These are phyloP conservation scores for Talaromyces verruculosus DNA, from an alignment of 2,329 filamentous ascomycete species.

Conservation along the genomic window DNA sequence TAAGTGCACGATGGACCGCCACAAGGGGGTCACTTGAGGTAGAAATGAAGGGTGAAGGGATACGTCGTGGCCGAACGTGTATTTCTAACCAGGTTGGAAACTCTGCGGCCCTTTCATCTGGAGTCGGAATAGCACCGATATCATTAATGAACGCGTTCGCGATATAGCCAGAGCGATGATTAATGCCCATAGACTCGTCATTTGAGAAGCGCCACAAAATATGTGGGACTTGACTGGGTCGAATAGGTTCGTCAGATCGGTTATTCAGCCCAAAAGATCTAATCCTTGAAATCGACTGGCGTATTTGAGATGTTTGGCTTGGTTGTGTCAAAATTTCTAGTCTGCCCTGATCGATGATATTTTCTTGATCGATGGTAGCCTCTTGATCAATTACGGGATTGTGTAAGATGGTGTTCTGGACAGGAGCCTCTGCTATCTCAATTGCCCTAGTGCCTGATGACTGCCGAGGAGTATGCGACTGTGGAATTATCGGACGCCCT, in stretches of 20 bases:
- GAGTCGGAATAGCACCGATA: conserved; percentile 18
- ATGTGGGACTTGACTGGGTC: conserved; percentile 28
- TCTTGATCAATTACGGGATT: too few relatives aligned
- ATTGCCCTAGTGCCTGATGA: too few relatives aligned
- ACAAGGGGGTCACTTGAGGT: conserved; percentile 29
- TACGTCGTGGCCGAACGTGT: conserved; percentile 29
- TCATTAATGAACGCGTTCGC: conserved; percentile 30
- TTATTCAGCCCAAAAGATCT: conserved; percentile 15
- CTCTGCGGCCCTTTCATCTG: conserved; percentile 20
- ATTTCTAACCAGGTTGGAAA: conserved; percentile 27
- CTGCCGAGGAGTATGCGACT: too few relatives aligned
- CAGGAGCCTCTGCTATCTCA: too few relatives aligned
- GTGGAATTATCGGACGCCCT: too few relatives aligned
- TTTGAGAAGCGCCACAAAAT: conserved; percentile 37
- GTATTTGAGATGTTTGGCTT: neutral
- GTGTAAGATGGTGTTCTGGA: too few relatives aligned
- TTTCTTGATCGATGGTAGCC: too few relatives aligned
- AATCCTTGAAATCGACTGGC: neutral
- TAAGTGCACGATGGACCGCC: conserved; percentile 36
- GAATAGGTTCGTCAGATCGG: neutral
- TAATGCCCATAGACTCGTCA: conserved; percentile 33
- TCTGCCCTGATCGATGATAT: neutral
- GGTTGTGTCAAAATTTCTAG: neutral
- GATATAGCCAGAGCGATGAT: conserved; percentile 26
- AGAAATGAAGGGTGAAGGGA: conserved; percentile 38